Base-by-base conservation (phyloP, 768 basidiomycete species). In the Phallus indusiatus region DNA sequence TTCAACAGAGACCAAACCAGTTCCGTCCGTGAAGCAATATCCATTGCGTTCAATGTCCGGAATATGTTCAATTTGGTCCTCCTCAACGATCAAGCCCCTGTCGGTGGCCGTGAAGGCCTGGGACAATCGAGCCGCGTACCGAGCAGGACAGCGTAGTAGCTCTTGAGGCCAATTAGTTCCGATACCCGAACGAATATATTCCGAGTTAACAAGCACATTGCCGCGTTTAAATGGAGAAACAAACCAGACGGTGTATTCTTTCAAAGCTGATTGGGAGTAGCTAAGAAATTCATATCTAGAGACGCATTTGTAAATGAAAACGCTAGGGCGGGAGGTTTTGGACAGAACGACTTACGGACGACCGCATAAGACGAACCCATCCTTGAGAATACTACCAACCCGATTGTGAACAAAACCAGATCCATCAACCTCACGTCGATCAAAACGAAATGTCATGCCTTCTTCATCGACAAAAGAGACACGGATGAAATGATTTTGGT, bases 81-180 rank as follows among this genome's bases (percentile, higher is more conserved):
- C 63, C 36, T 68, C 60, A 47, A 74, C 67, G 11, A 79, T 68
- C 35, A 81, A 66, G 1, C 81, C 79, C 0, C 80, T 74, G 61
- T 88, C 85, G 0, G 87, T 90, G 0, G 86, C 79, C 1, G 86
- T 88, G 67, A 88, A 90, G 0, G 84, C 84, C 66, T 84, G 85
- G 6, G 85, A 84, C 37, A 88, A 75, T 17, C 87, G 74, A 1
- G 87, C 87, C 0, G 79, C 87, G 67, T 84, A 86, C 55, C 86
- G 76, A 22, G 85, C 84, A 5, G 85, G 85, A 60, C 84, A 85
- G 54, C 69, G 71, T n/a, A 78, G 78, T 9, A 86, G 72, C 0
- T 65, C 63, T 51, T 3, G 21, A 65, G 63, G 85, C 83, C 34
- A 75, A 78, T 9, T 63, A 51, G 50, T 51, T 6, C 86, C 85